Evolutionary conservation across 441 rosid species (phyloP), one percentile per base, ranked within the genome.

Genomic region (Manihot esculenta): DNA sequence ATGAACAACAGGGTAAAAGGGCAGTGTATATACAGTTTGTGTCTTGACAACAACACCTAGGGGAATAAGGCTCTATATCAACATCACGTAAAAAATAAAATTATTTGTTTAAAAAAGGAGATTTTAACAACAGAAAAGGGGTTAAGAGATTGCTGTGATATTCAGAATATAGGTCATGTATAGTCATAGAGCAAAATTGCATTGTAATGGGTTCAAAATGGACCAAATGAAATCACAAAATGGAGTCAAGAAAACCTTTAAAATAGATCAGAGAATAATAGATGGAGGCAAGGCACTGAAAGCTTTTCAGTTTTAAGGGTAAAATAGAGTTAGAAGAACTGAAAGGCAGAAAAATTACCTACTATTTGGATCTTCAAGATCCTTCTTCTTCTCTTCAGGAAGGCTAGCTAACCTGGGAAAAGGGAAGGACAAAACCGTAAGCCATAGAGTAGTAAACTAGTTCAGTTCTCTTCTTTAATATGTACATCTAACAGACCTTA

Each of bases 321-420:
- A 9, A 38, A 30, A 4, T 18, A 33, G 13, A 62, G 41, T 44
- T 13, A 56, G 42, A 61, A 35, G 33, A 59, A 20, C 6, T 5
- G 5, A 38, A 33, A 21, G 8, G 48, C 8, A 35, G 38, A 26
- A 72, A 61, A 50, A 47, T 79, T 77, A 92, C 99, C 97, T 89
- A 77, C 97, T 94, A 71, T 71, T 78, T 57, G 89, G 89, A 86
- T 94, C 94, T 88, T 92, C 99, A 69, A 92, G 96, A 77, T 87
- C 91, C 76, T 77, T 86, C 83, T 90, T 92, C 41, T 81, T 85
- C 74, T 92, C 96, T 75, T 85, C 88, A 38, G 97, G 94, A 82
- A 94, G 84, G 58, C 70, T 70, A 69, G 97, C 99, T 79, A 94
- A 75, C 82, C 97, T 94, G 78, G 79, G 49, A 70, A 60, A 73